phyloP scores from a whole-genome alignment of 208 protist genomes.

The Zelonia costaricensis region DNA sequence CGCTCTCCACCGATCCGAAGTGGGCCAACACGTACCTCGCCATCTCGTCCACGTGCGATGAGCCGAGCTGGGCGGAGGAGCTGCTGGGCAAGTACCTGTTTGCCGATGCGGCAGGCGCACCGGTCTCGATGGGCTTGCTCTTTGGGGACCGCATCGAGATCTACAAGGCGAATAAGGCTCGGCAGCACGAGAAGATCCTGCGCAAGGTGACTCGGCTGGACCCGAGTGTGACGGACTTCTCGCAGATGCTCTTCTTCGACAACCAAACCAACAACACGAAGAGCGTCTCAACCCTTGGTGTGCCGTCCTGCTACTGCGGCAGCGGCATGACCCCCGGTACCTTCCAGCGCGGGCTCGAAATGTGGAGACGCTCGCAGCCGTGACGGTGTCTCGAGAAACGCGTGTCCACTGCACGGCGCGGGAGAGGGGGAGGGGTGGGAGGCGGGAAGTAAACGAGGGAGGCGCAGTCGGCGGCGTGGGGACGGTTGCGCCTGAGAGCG shows the following conservation, averaged over 20 bases:
- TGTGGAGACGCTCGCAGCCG: slow-evolving; percentile 42
- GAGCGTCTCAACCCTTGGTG: slow-evolving; percentile 71
- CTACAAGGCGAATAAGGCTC: slow-evolving; percentile 74
- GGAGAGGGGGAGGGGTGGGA: too few species aligned
- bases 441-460: too few species aligned
- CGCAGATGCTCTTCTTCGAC: slow-evolving; percentile 92
- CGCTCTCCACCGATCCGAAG: slow-evolving; percentile 43
- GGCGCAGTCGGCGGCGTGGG: too few species aligned
- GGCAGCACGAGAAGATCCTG: slow-evolving; percentile 63
- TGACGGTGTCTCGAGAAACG: too few species aligned
- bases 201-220: slow-evolving; percentile 38
- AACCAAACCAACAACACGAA: slow-evolving; percentile 86
- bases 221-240: slow-evolving; percentile 54
- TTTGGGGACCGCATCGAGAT: slow-evolving; percentile 80
- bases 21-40: slow-evolving; percentile 67
- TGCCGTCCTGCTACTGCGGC: slow-evolving; percentile 77
- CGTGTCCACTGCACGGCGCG: too few species aligned
- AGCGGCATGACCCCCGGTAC: slow-evolving; percentile 68
- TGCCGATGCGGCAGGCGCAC: slow-evolving; percentile 24
- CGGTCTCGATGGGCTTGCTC: slow-evolving; percentile 62
- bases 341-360: slow-evolving; percentile 67
- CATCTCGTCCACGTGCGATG: slow-evolving; percentile 86
- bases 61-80: slow-evolving; percentile 81
- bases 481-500: too few species aligned
- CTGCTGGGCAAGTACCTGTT: slow-evolving; percentile 70